These are phyloP conservation scores for Paspalum notatum DNA, from an alignment of 176 grass and related monocot species.

Conservation along the genomic window DNA sequence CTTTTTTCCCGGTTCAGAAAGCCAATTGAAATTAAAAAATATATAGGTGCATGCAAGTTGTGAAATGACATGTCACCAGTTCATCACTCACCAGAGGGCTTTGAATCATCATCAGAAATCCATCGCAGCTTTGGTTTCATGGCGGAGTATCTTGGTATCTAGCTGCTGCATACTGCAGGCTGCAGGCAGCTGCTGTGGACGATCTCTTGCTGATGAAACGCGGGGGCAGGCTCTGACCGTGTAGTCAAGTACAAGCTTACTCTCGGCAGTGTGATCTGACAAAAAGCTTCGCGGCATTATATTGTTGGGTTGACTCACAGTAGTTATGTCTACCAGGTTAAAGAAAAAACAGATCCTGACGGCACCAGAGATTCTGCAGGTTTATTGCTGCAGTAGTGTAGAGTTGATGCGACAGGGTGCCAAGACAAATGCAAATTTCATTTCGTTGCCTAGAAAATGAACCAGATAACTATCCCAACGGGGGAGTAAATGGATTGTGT, in stretches of 20 bases:
- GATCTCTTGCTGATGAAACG: slow-evolving; percentile 22
- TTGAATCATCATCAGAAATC: slow-evolving; percentile 11
- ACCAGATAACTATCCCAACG: neutral
- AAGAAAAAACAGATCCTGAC: neutral
- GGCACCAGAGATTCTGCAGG: slow-evolving; percentile 12
- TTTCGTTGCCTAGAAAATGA: neutral
- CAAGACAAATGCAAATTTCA: neutral
- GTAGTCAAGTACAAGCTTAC: slow-evolving; percentile 30
- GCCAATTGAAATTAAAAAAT: neutral
- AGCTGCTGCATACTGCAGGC: neutral
- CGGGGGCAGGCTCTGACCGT: slow-evolving; percentile 20
- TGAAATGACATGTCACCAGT: slow-evolving; percentile 54
- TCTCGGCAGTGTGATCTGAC: slow-evolving; percentile 41
- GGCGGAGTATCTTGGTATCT: slow-evolving; percentile 14
- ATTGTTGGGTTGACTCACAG: slow-evolving; percentile 47
- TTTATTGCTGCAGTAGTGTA: neutral
- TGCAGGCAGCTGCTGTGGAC: neutral
- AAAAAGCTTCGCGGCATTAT: slow-evolving; percentile 25
- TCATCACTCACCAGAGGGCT: slow-evolving; percentile 44
- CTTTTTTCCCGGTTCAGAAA: neutral
- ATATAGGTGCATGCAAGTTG: slow-evolving; percentile 7
- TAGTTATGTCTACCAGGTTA: neutral
- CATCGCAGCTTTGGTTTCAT: slow-evolving; percentile 10
- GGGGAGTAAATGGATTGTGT: too few species aligned
- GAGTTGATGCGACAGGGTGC: neutral